Percentiles rank a stretch among this genome's conserved stretches.
Conservation (phyloP, 495 filamentous ascomycete species). For the Clohesyomyces aquaticus region DNA sequence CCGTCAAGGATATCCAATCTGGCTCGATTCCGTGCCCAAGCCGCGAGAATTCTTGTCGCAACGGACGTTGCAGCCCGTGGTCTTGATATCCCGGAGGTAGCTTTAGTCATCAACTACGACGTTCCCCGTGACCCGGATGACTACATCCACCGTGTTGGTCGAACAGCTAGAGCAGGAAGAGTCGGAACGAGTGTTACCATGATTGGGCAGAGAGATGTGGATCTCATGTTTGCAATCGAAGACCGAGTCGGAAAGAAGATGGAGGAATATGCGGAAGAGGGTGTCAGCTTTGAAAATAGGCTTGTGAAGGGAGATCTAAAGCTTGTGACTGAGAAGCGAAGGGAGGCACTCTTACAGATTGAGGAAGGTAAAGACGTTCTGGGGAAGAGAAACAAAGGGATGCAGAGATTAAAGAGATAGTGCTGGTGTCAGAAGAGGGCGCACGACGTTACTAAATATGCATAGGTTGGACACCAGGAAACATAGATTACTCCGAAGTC, state of each 20-base stretch:
- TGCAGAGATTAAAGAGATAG: constrained; percentile 50
- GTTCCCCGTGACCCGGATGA: constrained; percentile 94
- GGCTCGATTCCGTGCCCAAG: constrained; percentile 86
- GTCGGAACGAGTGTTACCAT: constrained; percentile 82
- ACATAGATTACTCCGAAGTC: not conserved
- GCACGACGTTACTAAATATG: not conserved
- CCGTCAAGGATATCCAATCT: constrained; percentile 82
- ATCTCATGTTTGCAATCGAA: constrained; percentile 86
- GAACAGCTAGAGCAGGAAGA: constrained; percentile 89
- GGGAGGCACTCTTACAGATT: constrained; percentile 84
- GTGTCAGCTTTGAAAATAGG: constrained; percentile 84
- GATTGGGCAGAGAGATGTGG: constrained; percentile 88
- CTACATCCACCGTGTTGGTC: constrained; percentile 94
- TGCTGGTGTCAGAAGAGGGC: not conserved
- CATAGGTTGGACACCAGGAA: not conserved
- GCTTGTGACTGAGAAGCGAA: constrained; percentile 86
- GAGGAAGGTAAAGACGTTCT: constrained; percentile 88
- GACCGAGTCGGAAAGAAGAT: constrained; percentile 77
- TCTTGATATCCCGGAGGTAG: constrained; percentile 92
- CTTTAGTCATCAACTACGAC: constrained; percentile 91
- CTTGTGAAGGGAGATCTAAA: constrained; percentile 84
- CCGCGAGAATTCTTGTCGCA: constrained; percentile 86
- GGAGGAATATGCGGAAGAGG: constrained; percentile 81
- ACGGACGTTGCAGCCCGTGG: constrained; percentile 96
- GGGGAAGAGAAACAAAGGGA: constrained; percentile 69